These are phyloP conservation scores for Metarhizium humberi DNA, from an alignment of 2,329 filamentous ascomycete species.

Conservation along the genomic window DNA sequence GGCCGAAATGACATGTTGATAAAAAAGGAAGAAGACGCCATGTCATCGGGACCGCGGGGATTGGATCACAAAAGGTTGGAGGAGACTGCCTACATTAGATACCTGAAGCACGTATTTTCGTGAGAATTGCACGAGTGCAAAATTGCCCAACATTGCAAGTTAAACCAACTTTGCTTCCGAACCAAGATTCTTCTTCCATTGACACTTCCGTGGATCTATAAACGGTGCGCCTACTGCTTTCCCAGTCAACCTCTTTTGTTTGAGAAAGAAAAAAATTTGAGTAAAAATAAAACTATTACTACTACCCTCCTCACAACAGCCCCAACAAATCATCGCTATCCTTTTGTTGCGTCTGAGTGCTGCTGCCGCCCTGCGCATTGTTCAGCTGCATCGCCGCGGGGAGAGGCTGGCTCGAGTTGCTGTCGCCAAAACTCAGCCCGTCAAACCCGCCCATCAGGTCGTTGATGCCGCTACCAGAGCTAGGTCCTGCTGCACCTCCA, in stretches of 20 bases:
- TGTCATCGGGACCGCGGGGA: neutral
- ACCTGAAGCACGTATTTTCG: neutral
- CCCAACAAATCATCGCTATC: conserved; percentile 51
- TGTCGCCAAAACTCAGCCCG: conserved; percentile 60
- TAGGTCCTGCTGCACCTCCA: conserved; percentile 17
- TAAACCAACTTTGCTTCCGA: neutral
- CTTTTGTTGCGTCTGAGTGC: conserved; percentile 34
- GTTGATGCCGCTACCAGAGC: conserved; percentile 55
- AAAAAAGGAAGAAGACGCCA: neutral
- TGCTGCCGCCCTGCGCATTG: conserved; percentile 19
- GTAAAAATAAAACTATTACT: no score
- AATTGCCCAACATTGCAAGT: neutral
- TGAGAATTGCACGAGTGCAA: neutral
- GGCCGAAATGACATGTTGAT: neutral
- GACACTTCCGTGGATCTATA: neutral
- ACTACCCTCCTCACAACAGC: conserved; percentile 21
- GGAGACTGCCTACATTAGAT: neutral
- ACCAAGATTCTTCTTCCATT: neutral
- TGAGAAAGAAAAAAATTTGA: neutral
- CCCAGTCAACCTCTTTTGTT: neutral
- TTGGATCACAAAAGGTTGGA: neutral
- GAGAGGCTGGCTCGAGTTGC: conserved; percentile 48
- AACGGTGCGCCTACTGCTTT: conserved; percentile 1
- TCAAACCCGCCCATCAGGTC: conserved; percentile 89
- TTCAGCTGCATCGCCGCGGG: conserved; percentile 52